These are phyloP conservation scores for Triticum aestivum DNA, from an alignment of 176 grass and related monocot species.

Conservation along the genomic window DNA sequence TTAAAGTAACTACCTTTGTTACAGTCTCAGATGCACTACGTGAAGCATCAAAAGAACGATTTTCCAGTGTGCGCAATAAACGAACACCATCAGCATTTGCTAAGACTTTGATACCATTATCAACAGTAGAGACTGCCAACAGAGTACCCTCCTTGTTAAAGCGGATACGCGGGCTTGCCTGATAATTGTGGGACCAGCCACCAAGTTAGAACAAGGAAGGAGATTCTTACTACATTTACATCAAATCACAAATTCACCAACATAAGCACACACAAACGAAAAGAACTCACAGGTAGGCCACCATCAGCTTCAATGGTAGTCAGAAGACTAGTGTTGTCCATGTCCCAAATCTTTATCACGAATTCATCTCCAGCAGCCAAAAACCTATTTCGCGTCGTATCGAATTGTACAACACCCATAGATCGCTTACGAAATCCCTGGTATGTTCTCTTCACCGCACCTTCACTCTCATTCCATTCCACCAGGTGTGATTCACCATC, in stretches of 20 bases:
- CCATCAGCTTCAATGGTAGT: constrained; percentile 95
- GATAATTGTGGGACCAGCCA: constrained; percentile 2
- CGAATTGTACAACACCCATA: constrained; percentile 92
- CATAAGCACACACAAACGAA: neutral
- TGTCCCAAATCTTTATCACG: constrained; percentile 97
- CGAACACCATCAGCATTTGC: constrained; percentile 90
- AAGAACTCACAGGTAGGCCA: constrained; percentile 71
- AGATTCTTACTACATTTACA: constrained; percentile 1
- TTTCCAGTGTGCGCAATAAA: constrained; percentile 76
- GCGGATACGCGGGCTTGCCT: constrained; percentile 88
- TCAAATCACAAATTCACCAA: constrained; percentile 9
- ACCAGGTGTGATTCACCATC: constrained; percentile 97
- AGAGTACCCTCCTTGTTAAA: constrained; percentile 96
- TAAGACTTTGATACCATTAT: constrained; percentile 96
- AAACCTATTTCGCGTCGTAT: constrained; percentile 90
- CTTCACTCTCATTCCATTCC: constrained; percentile 99
- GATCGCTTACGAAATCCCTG: constrained; percentile 92
- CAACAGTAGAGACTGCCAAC: constrained; percentile 85
- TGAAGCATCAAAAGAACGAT: constrained; percentile 88
- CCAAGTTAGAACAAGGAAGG: constrained; percentile 28
- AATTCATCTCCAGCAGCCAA: constrained; percentile 98
- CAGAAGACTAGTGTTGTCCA: constrained; percentile 86
- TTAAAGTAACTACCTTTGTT: constrained; percentile 69
- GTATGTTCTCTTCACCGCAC: constrained; percentile 96
- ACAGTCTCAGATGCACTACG: constrained; percentile 69